Evolutionary conservation across 148 eudicot genomes (phyloP).

Genomic region (Vaccinium macrocarpon): DNA sequence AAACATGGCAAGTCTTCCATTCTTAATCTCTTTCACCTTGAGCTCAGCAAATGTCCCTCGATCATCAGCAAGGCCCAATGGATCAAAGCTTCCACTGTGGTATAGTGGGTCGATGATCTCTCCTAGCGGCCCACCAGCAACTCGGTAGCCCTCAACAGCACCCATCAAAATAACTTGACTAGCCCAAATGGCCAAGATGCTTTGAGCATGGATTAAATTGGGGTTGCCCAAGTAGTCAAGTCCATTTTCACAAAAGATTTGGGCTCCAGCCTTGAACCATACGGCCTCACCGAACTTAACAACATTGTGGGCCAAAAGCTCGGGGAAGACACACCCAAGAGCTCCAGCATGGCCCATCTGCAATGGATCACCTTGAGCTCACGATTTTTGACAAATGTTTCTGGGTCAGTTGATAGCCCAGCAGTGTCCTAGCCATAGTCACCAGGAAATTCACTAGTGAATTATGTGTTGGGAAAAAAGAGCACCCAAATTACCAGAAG

Average conservation of each 20-base stretch:
- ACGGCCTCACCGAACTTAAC: constrained; percentile 46
- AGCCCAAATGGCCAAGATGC: constrained; percentile 41
- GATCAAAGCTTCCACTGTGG: constrained; percentile 40
- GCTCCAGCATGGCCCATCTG: constrained; percentile 40
- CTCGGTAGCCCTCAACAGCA: constrained; percentile 38
- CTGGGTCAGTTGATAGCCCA: constrained; percentile 34
- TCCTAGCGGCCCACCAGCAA: constrained; percentile 42
- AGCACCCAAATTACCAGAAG: no score
- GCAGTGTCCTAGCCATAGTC: constrained; percentile 40
- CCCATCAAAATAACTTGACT: constrained; percentile 41
- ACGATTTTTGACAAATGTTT: constrained; percentile 32
- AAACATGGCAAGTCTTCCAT: constrained; percentile 42
- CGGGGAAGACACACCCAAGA: constrained; percentile 42
- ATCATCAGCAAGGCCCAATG: constrained; percentile 34
- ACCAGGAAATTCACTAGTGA: constrained; percentile 35
- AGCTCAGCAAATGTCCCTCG: constrained; percentile 40
- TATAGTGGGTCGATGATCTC: constrained; percentile 38
- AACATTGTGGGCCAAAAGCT: constrained; percentile 38
- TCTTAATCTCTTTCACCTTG: constrained; percentile 39
- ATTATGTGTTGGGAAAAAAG: no score
- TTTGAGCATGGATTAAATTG: constrained; percentile 37
- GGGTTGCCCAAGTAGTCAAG: constrained; percentile 41
- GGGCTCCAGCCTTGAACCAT: constrained; percentile 45
- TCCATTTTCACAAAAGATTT: constrained; percentile 38
- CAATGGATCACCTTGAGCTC: constrained; percentile 32